These are phyloP conservation scores for Cladosporium sp. DNA, from an alignment of 2,329 filamentous ascomycete genomes.

Conservation along the genomic window DNA sequence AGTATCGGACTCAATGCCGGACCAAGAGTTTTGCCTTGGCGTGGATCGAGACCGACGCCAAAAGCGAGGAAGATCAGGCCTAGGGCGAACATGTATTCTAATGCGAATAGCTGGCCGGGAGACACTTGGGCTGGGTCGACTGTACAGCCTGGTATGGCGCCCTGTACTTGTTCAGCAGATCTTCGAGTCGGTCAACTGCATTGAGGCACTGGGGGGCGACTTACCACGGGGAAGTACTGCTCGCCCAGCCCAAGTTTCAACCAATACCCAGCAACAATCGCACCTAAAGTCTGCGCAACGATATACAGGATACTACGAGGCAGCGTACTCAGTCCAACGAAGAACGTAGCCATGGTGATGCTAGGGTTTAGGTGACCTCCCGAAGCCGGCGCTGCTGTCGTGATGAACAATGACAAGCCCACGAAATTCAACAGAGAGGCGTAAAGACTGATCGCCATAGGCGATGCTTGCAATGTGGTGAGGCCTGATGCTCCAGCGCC, in stretches of 20 bases:
- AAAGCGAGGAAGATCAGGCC: constrained; percentile 52
- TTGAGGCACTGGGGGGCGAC: too few species aligned
- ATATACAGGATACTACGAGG: constrained; percentile 52
- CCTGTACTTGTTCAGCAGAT: background rate
- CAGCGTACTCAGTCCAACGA: constrained; percentile 51
- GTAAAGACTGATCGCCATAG: constrained; percentile 20
- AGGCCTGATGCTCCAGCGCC: constrained; percentile 27
- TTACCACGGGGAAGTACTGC: constrained; percentile 21
- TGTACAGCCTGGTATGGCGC: constrained; percentile 26
- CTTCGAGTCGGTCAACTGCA: too few species aligned
- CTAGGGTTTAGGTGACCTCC: constrained; percentile 57
- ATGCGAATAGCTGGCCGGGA: constrained; percentile 39
- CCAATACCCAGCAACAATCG: constrained; percentile 30
- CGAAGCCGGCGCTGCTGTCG: constrained; percentile 49
- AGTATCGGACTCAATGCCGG: constrained; percentile 52
- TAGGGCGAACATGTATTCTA: constrained; percentile 51
- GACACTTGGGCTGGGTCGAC: constrained; percentile 25
- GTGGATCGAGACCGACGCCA: constrained; percentile 55
- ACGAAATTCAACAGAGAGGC: constrained; percentile 21
- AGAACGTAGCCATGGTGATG: constrained; percentile 56
- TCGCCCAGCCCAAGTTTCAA: constrained; percentile 25
- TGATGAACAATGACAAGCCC: constrained; percentile 50
- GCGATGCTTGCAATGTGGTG: constrained; percentile 15
- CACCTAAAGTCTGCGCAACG: constrained; percentile 47
- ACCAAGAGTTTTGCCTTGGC: constrained; percentile 52